Base-by-base conservation (phyloP, 345 rosid species). In the Anastatica hierochuntica region DNA sequence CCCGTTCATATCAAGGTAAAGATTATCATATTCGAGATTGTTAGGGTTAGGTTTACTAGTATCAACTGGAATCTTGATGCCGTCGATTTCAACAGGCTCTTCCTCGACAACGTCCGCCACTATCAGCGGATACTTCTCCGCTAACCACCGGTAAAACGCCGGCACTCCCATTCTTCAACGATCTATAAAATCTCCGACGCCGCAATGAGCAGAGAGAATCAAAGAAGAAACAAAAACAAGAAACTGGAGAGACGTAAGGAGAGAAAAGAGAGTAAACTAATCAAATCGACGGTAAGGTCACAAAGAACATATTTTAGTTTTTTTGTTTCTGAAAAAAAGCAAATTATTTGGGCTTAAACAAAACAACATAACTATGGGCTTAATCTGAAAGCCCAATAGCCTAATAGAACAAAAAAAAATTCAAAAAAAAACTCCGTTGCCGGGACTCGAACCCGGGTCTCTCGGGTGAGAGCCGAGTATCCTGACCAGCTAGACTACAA, bases 1-100 rank as follows among this genome's bases (percentile, higher is more conserved):
- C 73, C 95, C 95, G 59, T 94, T 94, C 99, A 88, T 94, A 38
- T 94, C 99, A 67, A 94, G 97, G 66, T 88, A 94, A 15, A 94
- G 77, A 67, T 94, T 88, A 66, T 94, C 99, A 44, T 67, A 94
- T 56, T 88, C 97, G 14, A 88, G 43, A 14, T 67, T 53, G 75
- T 94, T 94, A 14, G 99, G 99, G 40, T 88, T 88, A 47, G 87
- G 81, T 62, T 71, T 78, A 61, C 99, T 94, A 7, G 97, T 83
- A 66, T 94, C 95, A 34, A 94, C 94, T 2, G 99, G 97, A 72
- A 94, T 77, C 70, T 74, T 57, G 36, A 80, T 69, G 15, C 88
- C 89, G 3, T 88, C 97, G 64, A 85, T 82, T 8, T 70, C 90
- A 7, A 83, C 94, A 0, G 97, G 41, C 60, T 83, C 97, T 67